phyloP scores from a whole-genome alignment of 345 rosid species.

The Angophora floribunda region DNA sequence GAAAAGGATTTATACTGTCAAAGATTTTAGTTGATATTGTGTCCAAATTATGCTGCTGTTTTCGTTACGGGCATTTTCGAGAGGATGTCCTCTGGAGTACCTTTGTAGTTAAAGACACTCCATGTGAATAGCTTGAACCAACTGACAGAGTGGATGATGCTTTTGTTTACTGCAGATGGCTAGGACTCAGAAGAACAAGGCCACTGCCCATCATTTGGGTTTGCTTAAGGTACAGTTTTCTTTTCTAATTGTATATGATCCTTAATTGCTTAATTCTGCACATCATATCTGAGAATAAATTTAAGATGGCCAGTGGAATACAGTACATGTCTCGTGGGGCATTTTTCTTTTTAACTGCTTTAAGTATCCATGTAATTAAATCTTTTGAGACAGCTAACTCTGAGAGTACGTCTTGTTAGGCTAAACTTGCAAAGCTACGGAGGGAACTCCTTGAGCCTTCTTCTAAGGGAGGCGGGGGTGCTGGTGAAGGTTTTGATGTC shows the following conservation, averaged over 20 bases:
- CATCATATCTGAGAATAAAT: neutral
- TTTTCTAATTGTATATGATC: neutral
- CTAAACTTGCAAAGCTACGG: constrained; percentile 89
- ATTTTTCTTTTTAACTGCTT: neutral
- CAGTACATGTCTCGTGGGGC: neutral
- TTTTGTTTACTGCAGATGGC: constrained; percentile 62
- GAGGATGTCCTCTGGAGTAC: neutral
- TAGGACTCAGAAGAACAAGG: constrained; percentile 95
- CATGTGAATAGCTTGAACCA: neutral
- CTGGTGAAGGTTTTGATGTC: constrained; percentile 97
- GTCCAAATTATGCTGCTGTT: neutral
- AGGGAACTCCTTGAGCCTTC: constrained; percentile 92
- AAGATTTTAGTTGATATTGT: neutral
- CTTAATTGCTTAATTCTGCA: neutral
- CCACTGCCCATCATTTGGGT: constrained; percentile 95
- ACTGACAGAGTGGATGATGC: neutral
- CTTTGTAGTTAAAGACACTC: neutral
- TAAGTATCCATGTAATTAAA: neutral
- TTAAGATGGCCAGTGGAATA: neutral
- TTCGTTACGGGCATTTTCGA: neutral
- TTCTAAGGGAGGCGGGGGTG: constrained; percentile 81
- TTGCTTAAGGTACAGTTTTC: constrained; percentile 64
- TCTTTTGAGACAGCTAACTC: neutral
- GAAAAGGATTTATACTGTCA: neutral
- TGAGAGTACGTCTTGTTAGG: constrained; percentile 20